Percentiles rank a stretch among this genome's conserved stretches.
Evolutionary conservation across 1,139 yeast species (phyloP).

Genomic region (Torulaspora globosa): DNA sequence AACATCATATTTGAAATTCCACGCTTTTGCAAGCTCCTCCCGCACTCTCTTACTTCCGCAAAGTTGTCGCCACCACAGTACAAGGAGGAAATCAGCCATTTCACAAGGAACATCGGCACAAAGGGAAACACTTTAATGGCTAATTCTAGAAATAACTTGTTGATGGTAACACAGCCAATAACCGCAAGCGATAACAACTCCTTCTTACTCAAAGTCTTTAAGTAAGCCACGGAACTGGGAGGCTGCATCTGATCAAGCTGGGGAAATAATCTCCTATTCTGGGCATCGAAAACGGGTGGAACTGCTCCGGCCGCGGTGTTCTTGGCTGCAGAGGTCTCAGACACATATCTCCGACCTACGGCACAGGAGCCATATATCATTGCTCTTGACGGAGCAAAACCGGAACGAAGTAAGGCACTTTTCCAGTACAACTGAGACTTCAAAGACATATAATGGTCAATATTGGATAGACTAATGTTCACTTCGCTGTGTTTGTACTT

Average conservation of each 20-base stretch:
- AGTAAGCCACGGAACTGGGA: conserved; percentile 32
- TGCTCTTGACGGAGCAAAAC: neutral
- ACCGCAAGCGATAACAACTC: conserved; percentile 55
- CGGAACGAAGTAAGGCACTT: neutral
- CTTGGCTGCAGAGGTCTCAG: conserved; percentile 19
- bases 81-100: conserved; percentile 69
- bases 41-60: conserved; percentile 65
- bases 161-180: conserved; percentile 64
- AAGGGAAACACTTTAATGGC: conserved; percentile 69
- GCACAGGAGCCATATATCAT: neutral
- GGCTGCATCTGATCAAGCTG: conserved; percentile 12
- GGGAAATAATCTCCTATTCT: neutral
- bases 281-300: neutral
- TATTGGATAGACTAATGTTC: neutral
- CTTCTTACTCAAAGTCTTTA: conserved; percentile 37
- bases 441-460: neutral
- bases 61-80: conserved; percentile 90
- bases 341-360: conserved; percentile 14
- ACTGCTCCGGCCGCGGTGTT: conserved; percentile 15
- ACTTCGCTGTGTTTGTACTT: no score
- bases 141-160: conserved; percentile 54
- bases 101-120: conserved; percentile 68
- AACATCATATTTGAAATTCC: conserved; percentile 94
- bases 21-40: conserved; percentile 58
- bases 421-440: neutral